Conservation (phyloP, 2,329 filamentous ascomycete species). For the Fusarium compactum region DNA sequence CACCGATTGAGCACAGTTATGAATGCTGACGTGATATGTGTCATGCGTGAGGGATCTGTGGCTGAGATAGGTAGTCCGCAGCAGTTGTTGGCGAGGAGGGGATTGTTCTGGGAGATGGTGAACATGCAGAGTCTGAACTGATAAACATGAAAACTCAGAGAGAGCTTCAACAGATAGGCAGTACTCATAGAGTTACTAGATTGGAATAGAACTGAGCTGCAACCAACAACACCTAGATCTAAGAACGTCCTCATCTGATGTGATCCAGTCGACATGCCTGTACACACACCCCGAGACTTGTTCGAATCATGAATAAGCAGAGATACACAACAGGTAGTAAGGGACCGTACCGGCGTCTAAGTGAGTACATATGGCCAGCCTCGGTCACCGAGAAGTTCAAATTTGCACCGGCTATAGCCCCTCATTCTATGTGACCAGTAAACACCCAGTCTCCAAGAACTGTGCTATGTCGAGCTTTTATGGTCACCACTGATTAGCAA, state of each 20-base stretch:
- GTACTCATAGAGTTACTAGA: neutral
- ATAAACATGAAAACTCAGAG: neutral
- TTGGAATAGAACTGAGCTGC: neutral
- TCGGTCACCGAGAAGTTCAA: neutral
- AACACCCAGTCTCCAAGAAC: neutral
- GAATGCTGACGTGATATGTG: constrained; percentile 58
- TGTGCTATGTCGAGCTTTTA: neutral
- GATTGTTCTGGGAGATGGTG: constrained; percentile 37
- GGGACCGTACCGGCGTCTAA: neutral
- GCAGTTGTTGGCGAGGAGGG: constrained; percentile 25
- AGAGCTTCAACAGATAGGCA: neutral
- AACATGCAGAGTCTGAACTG: constrained; percentile 2
- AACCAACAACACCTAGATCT: neutral
- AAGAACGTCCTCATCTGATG: neutral
- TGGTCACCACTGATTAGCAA: neutral
- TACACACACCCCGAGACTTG: neutral
- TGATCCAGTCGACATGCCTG: neutral
- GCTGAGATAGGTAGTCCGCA: constrained; percentile 56
- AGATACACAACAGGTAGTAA: neutral
- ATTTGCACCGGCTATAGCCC: neutral
- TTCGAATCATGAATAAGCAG: neutral
- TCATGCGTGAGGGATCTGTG: constrained; percentile 56
- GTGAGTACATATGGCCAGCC: neutral
- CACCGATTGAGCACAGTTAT: constrained; percentile 57
- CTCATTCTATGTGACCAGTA: neutral